Conservation (phyloP, 345 rosid species). For the Arabidopsis arenosa region DNA sequence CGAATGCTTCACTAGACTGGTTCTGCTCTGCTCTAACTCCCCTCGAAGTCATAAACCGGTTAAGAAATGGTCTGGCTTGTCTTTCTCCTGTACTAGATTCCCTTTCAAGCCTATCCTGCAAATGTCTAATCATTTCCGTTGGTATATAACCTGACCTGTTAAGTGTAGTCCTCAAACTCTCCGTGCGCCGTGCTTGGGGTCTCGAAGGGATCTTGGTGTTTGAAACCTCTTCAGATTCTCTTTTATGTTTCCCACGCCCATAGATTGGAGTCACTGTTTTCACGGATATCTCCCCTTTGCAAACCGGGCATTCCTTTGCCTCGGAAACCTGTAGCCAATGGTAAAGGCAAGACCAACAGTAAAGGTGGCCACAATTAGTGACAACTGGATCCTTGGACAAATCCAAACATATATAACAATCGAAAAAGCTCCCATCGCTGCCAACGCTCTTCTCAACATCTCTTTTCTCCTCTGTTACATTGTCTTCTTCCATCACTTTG, state of each 20-base stretch:
- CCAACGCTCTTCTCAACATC: constrained; percentile 59
- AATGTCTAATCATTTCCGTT: constrained; percentile 69
- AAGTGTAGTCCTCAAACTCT: constrained; percentile 80
- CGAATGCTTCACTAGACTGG: constrained; percentile 45
- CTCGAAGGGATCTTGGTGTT: constrained; percentile 67
- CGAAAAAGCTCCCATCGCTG: constrained; percentile 73
- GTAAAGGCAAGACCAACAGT: constrained; percentile 92
- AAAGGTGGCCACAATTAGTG: constrained; percentile 90
- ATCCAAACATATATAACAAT: constrained; percentile 81
- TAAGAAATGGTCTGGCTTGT: constrained; percentile 42
- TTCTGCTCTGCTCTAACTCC: constrained; percentile 73
- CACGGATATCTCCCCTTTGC: constrained; percentile 79
- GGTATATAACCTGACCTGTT: constrained; percentile 57
- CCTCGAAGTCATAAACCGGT: constrained; percentile 56
- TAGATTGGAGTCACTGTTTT: constrained; percentile 85
- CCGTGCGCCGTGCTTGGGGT: constrained; percentile 73
- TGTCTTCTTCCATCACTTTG: constrained; percentile 56
- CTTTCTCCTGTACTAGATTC: constrained; percentile 53
- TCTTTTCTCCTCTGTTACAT: constrained; percentile 53
- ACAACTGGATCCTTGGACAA: constrained; percentile 82
- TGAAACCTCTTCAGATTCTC: constrained; percentile 54
- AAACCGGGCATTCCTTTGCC: constrained; percentile 91
- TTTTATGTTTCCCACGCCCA: constrained; percentile 67
- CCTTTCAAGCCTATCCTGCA: constrained; percentile 61
- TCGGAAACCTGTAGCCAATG: constrained; percentile 74